phyloP scores from a whole-genome alignment of 2,329 filamentous ascomycete species.

The Phaeomoniella chlamydospora region DNA sequence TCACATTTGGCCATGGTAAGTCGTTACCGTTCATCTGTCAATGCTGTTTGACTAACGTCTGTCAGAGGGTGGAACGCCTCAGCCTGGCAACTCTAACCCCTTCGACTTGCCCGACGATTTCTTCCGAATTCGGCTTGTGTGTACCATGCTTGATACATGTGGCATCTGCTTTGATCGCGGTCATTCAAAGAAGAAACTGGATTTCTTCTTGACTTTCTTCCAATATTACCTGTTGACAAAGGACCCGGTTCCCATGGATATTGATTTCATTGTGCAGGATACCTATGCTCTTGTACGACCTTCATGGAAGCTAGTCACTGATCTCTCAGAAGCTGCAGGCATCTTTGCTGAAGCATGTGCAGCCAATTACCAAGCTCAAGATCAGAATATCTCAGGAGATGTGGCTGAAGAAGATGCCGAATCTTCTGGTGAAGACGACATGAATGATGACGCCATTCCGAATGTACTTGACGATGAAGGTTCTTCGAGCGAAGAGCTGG shows the following conservation, averaged over 20 bases:
- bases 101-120: constrained; percentile 88
- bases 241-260: constrained; percentile 81
- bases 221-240: constrained; percentile 96
- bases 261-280: constrained; percentile 92
- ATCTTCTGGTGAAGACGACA: constrained; percentile 62
- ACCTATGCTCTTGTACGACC: constrained; percentile 73
- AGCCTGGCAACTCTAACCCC: constrained; percentile 59
- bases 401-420: constrained; percentile 59
- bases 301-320: constrained; percentile 78
- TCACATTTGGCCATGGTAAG: constrained; percentile 76
- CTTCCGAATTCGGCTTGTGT: constrained; percentile 83
- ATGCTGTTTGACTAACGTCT: background rate
- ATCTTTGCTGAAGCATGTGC: constrained; percentile 78
- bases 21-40: constrained; percentile 2
- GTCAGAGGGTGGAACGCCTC: constrained; percentile 58
- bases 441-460: constrained; percentile 42
- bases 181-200: constrained; percentile 86
- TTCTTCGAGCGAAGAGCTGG: constrained; percentile 34
- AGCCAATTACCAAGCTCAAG: constrained; percentile 72
- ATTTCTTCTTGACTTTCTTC: constrained; percentile 93
- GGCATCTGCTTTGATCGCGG: constrained; percentile 94
- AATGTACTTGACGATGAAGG: constrained; percentile 47
- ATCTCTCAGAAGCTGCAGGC: constrained; percentile 67
- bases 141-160: constrained; percentile 83
- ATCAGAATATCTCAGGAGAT: constrained; percentile 54